A percentile compares a stretch with the other conserved stretches of the same genome.
Evolutionary conservation across 805 yeast species (phyloP).

Genomic region (Candida fluviatilis): DNA sequence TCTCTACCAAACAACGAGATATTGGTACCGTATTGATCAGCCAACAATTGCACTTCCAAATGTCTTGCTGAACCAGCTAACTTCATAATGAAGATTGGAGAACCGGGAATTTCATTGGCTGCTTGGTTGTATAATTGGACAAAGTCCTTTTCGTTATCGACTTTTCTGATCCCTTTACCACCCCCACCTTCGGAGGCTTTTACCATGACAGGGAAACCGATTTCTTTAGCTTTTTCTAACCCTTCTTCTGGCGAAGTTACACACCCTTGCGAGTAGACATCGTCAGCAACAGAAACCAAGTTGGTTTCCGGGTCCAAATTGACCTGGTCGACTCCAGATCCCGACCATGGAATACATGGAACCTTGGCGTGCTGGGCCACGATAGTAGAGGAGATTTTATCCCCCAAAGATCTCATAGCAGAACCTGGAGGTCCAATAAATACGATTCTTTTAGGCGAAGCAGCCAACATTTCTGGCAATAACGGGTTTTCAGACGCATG

Average conservation of each 20-base stretch:
- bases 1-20: constrained; percentile 97
- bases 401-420: constrained; percentile 99
- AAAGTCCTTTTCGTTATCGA: constrained; percentile 79
- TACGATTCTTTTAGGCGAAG: constrained; percentile 83
- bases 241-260: constrained; percentile 86
- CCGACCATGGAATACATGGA: constrained; percentile 99
- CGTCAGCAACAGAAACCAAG: constrained; percentile 85
- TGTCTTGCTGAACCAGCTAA: constrained; percentile 97
- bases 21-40: constrained; percentile 98
- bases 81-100: constrained; percentile 97
- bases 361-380: constrained; percentile 98
- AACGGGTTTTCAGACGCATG: constrained; percentile 99
- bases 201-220: constrained; percentile 98
- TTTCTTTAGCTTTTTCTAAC: constrained; percentile 71
- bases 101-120: constrained; percentile 96
- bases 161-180: constrained; percentile 99
- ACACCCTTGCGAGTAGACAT: constrained; percentile 84
- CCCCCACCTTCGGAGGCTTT: constrained; percentile 99
- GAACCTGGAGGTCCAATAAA: constrained; percentile 99
- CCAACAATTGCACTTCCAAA: constrained; percentile 94
- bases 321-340: constrained; percentile 92
- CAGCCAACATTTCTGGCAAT: constrained; percentile 90
- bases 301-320: constrained; percentile 61
- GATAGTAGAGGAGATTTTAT: constrained; percentile 94
- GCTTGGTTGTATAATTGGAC: constrained; percentile 82